phyloP scores from a whole-genome alignment of 257 asterid genomes.

The Solanum appendiculatum region DNA sequence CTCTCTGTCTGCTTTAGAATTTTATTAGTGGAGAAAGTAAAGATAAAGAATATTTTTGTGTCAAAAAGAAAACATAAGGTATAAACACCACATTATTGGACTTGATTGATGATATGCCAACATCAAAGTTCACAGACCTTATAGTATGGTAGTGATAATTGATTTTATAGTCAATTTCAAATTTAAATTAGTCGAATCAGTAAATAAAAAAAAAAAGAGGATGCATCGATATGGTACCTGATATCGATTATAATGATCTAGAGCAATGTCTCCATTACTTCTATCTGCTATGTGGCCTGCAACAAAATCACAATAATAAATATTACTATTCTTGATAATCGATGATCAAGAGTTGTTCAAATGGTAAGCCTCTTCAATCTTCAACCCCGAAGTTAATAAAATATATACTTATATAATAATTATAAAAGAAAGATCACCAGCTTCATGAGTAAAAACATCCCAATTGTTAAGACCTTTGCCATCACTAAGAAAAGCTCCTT shows the following conservation, averaged over 20 bases:
- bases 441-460: constrained; percentile 26
- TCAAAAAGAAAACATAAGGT: background rate
- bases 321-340: background rate
- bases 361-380: too few relatives aligned
- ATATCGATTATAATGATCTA: constrained; percentile 35
- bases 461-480: constrained; percentile 38
- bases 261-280: constrained; percentile 33
- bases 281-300: constrained; percentile 32
- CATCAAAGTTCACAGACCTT: background rate
- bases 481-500: constrained; percentile 29
- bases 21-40: background rate
- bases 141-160: background rate
- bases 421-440: constrained; percentile 6
- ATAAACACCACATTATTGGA: background rate
- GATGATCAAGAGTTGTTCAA: too few relatives aligned
- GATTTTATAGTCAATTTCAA: too few relatives aligned
- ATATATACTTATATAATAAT: background rate
- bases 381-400: background rate
- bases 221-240: constrained; percentile 10
- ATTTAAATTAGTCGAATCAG: background rate
- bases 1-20: background rate
- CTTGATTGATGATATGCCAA: background rate
- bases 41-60: background rate
- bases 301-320: background rate
- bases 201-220: background rate